A percentile compares a stretch with the other conserved stretches of the same genome.
phyloP scores from a whole-genome alignment of 2,329 filamentous ascomycete species.

The Paracoccidioides brasiliensis region DNA sequence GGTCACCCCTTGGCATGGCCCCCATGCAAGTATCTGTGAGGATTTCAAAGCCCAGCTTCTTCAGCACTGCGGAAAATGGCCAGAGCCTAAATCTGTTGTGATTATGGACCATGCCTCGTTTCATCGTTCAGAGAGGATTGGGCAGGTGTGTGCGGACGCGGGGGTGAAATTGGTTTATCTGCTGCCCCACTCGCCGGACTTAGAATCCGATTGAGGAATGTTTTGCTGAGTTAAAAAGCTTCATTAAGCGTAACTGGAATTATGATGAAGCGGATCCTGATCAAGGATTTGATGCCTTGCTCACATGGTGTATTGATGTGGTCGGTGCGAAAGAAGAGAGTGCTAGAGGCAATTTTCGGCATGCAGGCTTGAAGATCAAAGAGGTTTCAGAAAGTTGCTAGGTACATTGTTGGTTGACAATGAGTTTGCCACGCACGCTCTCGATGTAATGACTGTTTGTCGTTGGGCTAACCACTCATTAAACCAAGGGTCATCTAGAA shows the following conservation, averaged over 20 bases:
- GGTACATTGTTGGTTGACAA: background rate
- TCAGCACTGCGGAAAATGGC: conserved; percentile 16
- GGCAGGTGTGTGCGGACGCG: conserved; percentile 7
- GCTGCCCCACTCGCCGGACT: conserved; percentile 24
- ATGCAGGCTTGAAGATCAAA: too few relatives aligned
- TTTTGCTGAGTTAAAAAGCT: conserved; percentile 25
- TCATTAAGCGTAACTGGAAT: conserved; percentile 20
- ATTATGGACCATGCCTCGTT: conserved; percentile 16
- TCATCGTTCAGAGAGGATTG: conserved; percentile 5
- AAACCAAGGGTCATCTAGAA: conserved; percentile 18
- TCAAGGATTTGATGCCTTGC: too few relatives aligned
- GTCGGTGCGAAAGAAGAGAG: too few relatives aligned
- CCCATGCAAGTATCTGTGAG: conserved; percentile 19
- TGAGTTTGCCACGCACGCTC: background rate
- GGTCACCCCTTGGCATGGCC: conserved; percentile 21
- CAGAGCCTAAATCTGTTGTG: conserved; percentile 22
- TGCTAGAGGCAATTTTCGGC: too few relatives aligned
- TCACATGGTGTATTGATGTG: too few relatives aligned
- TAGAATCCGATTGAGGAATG: conserved; percentile 28
- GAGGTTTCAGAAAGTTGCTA: background rate
- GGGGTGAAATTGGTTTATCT: conserved; percentile 14
- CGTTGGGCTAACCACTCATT: background rate
- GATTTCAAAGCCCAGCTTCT: conserved; percentile 21
- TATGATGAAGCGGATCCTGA: conserved; percentile 8
- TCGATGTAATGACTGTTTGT: background rate